phyloP scores from a whole-genome alignment of 2,329 filamentous ascomycete genomes.

The Aspergillus sp. region DNA sequence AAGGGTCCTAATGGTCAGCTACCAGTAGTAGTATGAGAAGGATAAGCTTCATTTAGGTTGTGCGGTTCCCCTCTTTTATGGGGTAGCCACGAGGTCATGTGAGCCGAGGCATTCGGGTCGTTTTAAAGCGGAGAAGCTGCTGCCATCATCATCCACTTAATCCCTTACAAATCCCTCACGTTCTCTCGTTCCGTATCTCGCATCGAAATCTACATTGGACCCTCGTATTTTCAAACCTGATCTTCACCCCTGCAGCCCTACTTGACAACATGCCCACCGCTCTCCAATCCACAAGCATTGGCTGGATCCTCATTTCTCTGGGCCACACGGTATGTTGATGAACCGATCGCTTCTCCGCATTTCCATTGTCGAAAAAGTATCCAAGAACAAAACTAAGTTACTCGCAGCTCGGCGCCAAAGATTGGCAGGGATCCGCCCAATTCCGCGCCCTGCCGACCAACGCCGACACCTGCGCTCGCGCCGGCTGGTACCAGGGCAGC shows the following conservation, averaged over 20 bases:
- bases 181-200: background rate
- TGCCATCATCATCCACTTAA: background rate
- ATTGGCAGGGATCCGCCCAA: slow-evolving; percentile 26
- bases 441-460: slow-evolving; percentile 28
- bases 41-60: background rate
- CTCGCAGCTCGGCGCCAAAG: slow-evolving; percentile 19
- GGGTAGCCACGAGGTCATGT: background rate
- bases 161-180: background rate
- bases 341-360: background rate
- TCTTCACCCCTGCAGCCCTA: background rate
- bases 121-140: background rate
- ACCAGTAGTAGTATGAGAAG: too few relatives aligned
- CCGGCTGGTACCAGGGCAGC: slow-evolving; percentile 34
- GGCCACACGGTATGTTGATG: slow-evolving; percentile 23
- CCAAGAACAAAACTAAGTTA: slow-evolving; percentile 2
- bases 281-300: slow-evolving; percentile 20
- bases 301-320: slow-evolving; percentile 25
- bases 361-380: too few relatives aligned
- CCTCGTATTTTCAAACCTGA: background rate
- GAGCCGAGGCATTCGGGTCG: slow-evolving; percentile 1
- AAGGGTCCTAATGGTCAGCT: too few relatives aligned
- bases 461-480: slow-evolving; percentile 28
- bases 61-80: background rate
- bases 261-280: slow-evolving; percentile 15
- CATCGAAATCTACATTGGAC: too few relatives aligned